Percentiles rank a stretch among this genome's conserved stretches.
Evolutionary conservation across 2,329 filamentous ascomycete species (phyloP).

Genomic region (Rhynchosporium agropyri): DNA sequence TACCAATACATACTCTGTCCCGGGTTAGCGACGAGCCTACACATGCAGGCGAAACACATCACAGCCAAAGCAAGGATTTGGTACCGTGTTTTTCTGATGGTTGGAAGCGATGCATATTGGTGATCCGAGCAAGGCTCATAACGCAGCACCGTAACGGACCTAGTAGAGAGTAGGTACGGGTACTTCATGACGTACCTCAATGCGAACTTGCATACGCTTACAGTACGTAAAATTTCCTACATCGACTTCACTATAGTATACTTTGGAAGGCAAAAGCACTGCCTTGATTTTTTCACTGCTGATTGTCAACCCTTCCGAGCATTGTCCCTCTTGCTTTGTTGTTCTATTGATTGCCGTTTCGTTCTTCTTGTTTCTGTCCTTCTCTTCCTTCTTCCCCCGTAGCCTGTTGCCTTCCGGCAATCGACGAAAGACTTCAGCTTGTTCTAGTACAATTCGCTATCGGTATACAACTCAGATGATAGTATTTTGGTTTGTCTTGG

Average conservation of each 20-base stretch:
- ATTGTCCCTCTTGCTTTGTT: neutral
- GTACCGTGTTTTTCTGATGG: too few relatives aligned
- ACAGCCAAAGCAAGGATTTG: constrained; percentile 1
- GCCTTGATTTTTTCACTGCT: neutral
- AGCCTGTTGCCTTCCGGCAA: neutral
- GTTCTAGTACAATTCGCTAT: neutral
- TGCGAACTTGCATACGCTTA: neutral
- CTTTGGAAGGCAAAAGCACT: neutral
- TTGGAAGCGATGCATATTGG: neutral
- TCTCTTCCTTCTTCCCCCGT: neutral
- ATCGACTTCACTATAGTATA: neutral
- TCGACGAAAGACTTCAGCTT: neutral
- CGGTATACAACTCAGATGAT: neutral
- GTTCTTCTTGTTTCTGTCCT: neutral
- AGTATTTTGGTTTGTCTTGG: neutral
- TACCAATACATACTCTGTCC: neutral
- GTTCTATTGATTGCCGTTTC: neutral
- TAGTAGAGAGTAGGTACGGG: too few relatives aligned
- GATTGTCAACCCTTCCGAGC: neutral
- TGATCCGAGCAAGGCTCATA: constrained; percentile 4
- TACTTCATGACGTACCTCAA: too few relatives aligned
- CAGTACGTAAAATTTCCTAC: neutral
- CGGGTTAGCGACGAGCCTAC: constrained; percentile 11
- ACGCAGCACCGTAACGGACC: neutral
- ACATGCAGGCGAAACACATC: neutral